phyloP scores from a whole-genome alignment of 164 flowering plant genomes.

The Umbellularia californica region DNA sequence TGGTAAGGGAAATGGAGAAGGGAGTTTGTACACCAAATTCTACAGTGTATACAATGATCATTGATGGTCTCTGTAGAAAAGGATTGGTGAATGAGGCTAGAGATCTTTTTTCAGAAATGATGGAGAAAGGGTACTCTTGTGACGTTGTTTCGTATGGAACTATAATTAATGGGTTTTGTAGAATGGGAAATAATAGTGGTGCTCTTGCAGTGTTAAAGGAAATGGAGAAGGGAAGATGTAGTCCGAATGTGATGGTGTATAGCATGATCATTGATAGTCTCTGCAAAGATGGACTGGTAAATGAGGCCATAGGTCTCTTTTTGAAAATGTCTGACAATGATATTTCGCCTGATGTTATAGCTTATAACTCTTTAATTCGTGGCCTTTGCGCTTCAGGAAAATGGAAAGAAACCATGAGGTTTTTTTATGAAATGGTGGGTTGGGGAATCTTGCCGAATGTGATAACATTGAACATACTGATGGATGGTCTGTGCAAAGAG shows the following conservation, averaged over 20 bases:
- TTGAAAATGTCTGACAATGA: conserved; percentile 4
- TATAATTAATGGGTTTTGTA: conserved; percentile 34
- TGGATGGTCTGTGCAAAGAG: conserved; percentile 9
- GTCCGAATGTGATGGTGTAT: conserved; percentile 8
- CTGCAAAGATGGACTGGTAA: conserved; percentile 9
- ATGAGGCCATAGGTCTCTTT: conserved; percentile 16
- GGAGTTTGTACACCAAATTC: background rate
- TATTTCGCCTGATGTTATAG: conserved; percentile 12
- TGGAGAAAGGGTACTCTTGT: background rate
- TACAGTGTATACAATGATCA: background rate
- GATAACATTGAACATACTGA: conserved; percentile 6
- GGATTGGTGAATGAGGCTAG: background rate
- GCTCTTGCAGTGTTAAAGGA: conserved; percentile 34
- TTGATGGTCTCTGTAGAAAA: conserved; percentile 1
- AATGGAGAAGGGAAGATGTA: conserved; percentile 20
- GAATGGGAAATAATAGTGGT: conserved; percentile 28
- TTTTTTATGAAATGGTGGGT: conserved; percentile 9
- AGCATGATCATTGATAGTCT: conserved; percentile 13
- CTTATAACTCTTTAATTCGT: conserved; percentile 12
- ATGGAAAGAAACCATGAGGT: conserved; percentile 9
- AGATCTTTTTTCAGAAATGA: conserved; percentile 4
- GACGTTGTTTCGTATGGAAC: conserved; percentile 29
- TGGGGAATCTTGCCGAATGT: conserved; percentile 4
- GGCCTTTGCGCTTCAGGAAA: conserved; percentile 8
- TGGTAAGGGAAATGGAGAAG: background rate